Evolutionary conservation across 495 filamentous ascomycete species (phyloP).

Genomic region (Penicillium goetzii): DNA sequence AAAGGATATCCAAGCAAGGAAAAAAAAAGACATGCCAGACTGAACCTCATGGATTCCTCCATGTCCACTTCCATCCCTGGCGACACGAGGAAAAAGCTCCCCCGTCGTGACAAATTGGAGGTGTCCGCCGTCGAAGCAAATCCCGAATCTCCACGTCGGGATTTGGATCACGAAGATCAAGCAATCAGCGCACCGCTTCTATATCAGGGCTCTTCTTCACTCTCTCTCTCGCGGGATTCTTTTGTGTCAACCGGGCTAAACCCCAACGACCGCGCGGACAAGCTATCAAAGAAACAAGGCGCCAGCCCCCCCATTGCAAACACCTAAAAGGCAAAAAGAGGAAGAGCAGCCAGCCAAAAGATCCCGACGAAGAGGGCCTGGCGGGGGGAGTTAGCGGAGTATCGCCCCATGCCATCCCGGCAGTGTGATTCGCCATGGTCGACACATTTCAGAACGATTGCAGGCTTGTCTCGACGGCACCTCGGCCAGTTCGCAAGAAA

Average conservation of each 20-base stretch:
- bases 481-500: slow-evolving; percentile 47
- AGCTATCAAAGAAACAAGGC: slow-evolving; percentile 3
- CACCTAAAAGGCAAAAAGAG: background rate
- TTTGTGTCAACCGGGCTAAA: background rate
- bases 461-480: slow-evolving; percentile 23
- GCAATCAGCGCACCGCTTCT: slow-evolving; percentile 32
- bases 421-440: slow-evolving; percentile 38
- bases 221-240: slow-evolving; percentile 3
- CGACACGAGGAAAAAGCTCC: background rate
- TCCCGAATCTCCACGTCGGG: slow-evolving; percentile 40
- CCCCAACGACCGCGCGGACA: background rate
- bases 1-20: no score
- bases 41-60: slow-evolving; percentile 11
- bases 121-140: slow-evolving; percentile 28
- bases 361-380: slow-evolving; percentile 13
- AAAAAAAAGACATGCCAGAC: background rate
- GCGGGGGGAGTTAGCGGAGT: slow-evolving; percentile 19
- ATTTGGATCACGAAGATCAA: slow-evolving; percentile 30
- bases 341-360: background rate
- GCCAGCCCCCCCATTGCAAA: background rate
- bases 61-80: slow-evolving; percentile 12
- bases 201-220: slow-evolving; percentile 30
- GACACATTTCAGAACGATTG: slow-evolving; percentile 26
- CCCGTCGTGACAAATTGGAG: slow-evolving; percentile 24
- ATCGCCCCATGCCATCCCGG: slow-evolving; percentile 21